phyloP scores from a whole-genome alignment of 345 rosid species.

The Turnera subulata region DNA sequence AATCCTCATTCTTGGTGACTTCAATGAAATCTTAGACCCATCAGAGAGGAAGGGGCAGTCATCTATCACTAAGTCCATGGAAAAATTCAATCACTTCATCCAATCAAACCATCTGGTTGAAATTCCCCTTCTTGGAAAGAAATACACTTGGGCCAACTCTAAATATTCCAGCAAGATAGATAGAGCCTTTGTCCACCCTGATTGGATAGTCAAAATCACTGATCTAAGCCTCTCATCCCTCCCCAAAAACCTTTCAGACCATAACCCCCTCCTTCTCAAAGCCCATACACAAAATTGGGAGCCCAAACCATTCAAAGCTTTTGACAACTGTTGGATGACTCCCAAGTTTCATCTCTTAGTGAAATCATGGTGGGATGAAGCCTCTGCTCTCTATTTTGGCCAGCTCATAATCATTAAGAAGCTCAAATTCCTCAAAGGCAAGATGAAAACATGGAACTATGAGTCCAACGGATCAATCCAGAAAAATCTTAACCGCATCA shows the following conservation, averaged over 20 bases:
- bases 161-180: background rate
- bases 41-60: background rate
- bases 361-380: background rate
- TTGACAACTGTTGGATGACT: background rate
- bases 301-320: background rate
- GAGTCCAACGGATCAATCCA: no score
- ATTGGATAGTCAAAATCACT: background rate
- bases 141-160: background rate
- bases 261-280: background rate
- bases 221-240: background rate
- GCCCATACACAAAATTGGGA: background rate
- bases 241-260: background rate
- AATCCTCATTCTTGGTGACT: background rate
- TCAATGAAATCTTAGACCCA: background rate
- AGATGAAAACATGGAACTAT: background rate
- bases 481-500: no score
- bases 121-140: background rate
- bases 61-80: background rate
- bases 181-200: background rate
- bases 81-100: no score
- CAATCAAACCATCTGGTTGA: background rate
- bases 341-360: background rate
- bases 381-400: background rate
- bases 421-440: background rate
- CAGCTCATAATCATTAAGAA: background rate